phyloP scores from a whole-genome alignment of 805 yeast genomes.

The Cyberlindnera suaveolens region DNA sequence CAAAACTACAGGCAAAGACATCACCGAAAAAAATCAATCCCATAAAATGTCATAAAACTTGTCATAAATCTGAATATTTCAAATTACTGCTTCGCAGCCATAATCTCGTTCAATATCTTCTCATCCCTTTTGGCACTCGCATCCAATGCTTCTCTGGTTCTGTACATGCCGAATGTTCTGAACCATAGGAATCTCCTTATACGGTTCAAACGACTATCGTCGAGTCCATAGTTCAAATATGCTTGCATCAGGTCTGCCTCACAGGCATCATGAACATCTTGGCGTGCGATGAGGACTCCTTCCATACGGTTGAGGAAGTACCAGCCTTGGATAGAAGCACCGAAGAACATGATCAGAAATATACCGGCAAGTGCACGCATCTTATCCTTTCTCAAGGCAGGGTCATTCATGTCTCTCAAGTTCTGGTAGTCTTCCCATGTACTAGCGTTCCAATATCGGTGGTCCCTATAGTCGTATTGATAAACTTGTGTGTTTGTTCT shows the following conservation, averaged over 20 bases:
- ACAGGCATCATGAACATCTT: constrained; percentile 33
- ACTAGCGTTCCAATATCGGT: constrained; percentile 52
- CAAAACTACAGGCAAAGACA: too few species aligned
- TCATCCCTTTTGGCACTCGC: constrained; percentile 59
- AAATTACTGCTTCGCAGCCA: constrained; percentile 47
- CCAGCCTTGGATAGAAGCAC: constrained; percentile 36
- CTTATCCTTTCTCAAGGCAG: constrained; percentile 31
- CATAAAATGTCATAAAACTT: too few species aligned
- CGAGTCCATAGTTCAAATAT: constrained; percentile 47
- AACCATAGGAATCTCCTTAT: constrained; percentile 55
- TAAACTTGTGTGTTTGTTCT: not conserved
- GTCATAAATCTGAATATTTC: too few species aligned
- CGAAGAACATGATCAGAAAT: constrained; percentile 31
- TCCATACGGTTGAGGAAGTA: constrained; percentile 32
- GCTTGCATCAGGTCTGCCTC: constrained; percentile 36
- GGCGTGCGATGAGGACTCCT: constrained; percentile 26
- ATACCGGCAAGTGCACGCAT: constrained; percentile 37
- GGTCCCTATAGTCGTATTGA: constrained; percentile 14
- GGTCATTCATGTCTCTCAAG: constrained; percentile 25
- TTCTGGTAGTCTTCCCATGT: constrained; percentile 58
- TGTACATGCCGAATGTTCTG: constrained; percentile 32
- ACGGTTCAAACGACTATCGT: constrained; percentile 41
- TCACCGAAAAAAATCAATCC: too few species aligned
- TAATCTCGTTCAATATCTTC: constrained; percentile 66
- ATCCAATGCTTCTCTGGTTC: constrained; percentile 27